Evolutionary conservation across 441 rosid species (phyloP), one percentile per base, ranked within the genome.

Genomic region (Mallotus japonicus): DNA sequence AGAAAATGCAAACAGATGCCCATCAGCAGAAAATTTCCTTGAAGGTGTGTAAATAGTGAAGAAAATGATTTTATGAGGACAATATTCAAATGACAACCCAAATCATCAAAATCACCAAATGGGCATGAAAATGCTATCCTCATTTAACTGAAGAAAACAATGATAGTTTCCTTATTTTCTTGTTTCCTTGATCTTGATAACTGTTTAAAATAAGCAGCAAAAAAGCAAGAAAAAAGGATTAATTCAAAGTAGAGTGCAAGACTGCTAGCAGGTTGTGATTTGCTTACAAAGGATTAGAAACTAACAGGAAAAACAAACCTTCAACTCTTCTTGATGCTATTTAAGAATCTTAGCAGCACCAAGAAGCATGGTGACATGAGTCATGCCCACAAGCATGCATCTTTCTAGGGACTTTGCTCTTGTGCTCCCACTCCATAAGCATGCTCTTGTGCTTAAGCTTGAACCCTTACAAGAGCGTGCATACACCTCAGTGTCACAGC

Each of bases 331-430:
- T 42, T 70, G 65, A 55, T 93, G 89, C 49, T 85, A 86, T 84
- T 86, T 84, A 42, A 93, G 95, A 74, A 93, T 83, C 80, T 87
- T 93, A 3, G 98, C 96, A 24, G 95, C 96, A 73, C 97, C 97
- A 16, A 92, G 95, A 55, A 93, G 93, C 96, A 93, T 93, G 3
- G 96, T 46, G 60, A 90, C 92, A 86, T 93, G 98, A 70, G 89
- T 93, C 98, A 71, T 93, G 98, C 10, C 98, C 97, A 79, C 97
- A 93, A 77, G 95, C 97, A 72, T 93, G 98, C 98, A 93, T 93
- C 81, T 90, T 93, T 73, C 93, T 96, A 1, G 91, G 87, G 71
- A 79, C 70, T 77, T 85, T 92, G 76, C 98, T 93, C 87, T 88
- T 92, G 82, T 92, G 89, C 74, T 92, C 92, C 97, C 93, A 93